A percentile compares a stretch with the other conserved stretches of the same genome.
phyloP scores from a whole-genome alignment of 164 flowering plant genomes.

The Macadamia integrifolia region DNA sequence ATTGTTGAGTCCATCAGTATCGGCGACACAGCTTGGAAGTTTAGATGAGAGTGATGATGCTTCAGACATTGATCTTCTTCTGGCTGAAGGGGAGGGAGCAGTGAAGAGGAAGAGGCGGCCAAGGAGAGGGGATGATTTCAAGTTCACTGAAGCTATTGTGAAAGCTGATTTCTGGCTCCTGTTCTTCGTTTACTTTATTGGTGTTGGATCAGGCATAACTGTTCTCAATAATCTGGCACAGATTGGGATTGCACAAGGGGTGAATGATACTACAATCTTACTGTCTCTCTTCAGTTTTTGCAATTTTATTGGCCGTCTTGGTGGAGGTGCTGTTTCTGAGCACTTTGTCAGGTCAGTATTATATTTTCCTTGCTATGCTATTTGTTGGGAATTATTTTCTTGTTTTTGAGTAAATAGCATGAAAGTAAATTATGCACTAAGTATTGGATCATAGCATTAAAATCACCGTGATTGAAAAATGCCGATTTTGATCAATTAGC shows the following conservation, averaged over 20 bases:
- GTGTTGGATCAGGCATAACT: constrained; percentile 90
- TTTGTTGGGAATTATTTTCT: neutral
- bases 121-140: constrained; percentile 81
- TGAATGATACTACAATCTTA: constrained; percentile 55
- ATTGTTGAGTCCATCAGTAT: constrained; percentile 46
- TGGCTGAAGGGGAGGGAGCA: constrained; percentile 92
- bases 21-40: constrained; percentile 47
- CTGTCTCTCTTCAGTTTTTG: constrained; percentile 79
- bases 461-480: too few relatives aligned
- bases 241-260: constrained; percentile 73
- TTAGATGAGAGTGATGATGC: constrained; percentile 41
- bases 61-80: constrained; percentile 62
- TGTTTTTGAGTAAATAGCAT: neutral
- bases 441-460: too few relatives aligned
- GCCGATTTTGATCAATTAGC: too few relatives aligned
- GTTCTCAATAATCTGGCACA: constrained; percentile 91
- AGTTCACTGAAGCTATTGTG: constrained; percentile 54
- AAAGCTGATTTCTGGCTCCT: constrained; percentile 98
- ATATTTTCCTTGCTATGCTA: neutral
- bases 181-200: constrained; percentile 70
- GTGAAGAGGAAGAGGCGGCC: constrained; percentile 79
- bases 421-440: too few relatives aligned
- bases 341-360: constrained; percentile 64
- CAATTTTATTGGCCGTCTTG: constrained; percentile 88
- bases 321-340: constrained; percentile 82